Evolutionary conservation across 495 filamentous ascomycete genomes (phyloP).

Genomic region (Stereocaulon alpinum): DNA sequence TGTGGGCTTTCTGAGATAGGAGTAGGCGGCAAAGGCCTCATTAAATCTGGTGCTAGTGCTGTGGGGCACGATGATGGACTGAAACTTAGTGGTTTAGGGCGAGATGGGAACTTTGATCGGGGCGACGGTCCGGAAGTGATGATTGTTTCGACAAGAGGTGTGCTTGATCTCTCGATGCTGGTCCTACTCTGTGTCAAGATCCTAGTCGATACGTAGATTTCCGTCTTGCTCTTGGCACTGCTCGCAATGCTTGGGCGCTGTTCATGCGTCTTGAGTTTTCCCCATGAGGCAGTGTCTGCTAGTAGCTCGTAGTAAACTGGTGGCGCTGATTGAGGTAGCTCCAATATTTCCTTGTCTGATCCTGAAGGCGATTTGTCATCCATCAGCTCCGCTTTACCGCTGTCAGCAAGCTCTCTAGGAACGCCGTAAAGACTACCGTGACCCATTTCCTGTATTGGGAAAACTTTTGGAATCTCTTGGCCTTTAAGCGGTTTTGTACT

Average conservation of each 20-base stretch:
- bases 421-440: conserved; percentile 1
- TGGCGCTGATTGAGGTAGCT: conserved; percentile 5
- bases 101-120: neutral
- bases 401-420: conserved; percentile 12
- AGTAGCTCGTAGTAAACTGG: conserved; percentile 4
- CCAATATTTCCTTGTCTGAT: conserved; percentile 11
- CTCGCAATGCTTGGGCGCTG: neutral
- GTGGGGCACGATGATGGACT: neutral
- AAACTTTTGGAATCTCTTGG: neutral
- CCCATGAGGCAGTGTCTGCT: neutral
- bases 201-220: neutral
- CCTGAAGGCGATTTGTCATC: conserved; percentile 9
- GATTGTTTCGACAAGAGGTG: neutral
- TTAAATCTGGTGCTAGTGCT: neutral
- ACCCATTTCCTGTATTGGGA: conserved; percentile 8
- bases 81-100: neutral
- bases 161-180: neutral
- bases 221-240: neutral
- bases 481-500: neutral
- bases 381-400: conserved; percentile 8
- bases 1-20: conserved; percentile 14
- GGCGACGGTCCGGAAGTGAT: neutral
- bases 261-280: neutral
- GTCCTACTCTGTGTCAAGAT: conserved; percentile 7
- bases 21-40: conserved; percentile 10